Base-by-base conservation (phyloP, 176 grass and related monocot species). In the Phyllostachys edulis region DNA sequence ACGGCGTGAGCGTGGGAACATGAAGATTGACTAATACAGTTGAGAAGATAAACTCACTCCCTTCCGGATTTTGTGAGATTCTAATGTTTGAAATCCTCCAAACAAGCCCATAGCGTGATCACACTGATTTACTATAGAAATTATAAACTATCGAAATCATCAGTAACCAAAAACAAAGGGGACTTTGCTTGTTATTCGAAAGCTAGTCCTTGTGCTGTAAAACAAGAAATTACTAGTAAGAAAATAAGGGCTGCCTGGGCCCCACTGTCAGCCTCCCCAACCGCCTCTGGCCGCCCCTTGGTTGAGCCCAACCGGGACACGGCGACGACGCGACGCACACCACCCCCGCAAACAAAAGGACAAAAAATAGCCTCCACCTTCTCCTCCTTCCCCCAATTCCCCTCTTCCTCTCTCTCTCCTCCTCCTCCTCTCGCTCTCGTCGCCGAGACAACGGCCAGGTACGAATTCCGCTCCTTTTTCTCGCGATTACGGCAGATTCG, bases 351-450 rank as follows among this genome's bases (percentile, higher is more conserved):
- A 13, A 76, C 13, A 83, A 68, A 67, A n/a, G 15, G 54, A 64
- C 72, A 29, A 40, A 71, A 73, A 82, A 76, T 65, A 81, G 34
- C 18, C 59, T 63, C 39, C 29, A 29, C n/a, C 23, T 44, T 14
- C 32, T 47, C 66, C 44, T 67, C 66, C 59, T 16, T 23, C 62
- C 75, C 80, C 84, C 66, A 57, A 76, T 74, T 32, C 63, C 39
- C 47, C 60, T 57, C 57, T 39, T 73, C 37, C 8, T 34, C 55
- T 13, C 41, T 59, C 75, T 57, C 45, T 60, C 67, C 71, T 80
- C 71, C 42, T 76, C 76, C 68, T 14, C 9, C 8, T 0, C 59
- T 20, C 68, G 37, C 24, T 13, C 5, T 16, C 79, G 36, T 26
- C 49, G 45, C 68, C 9, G 18, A 36, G 52, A 3, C 2, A 34